These are phyloP conservation scores for Neurospora sp. DNA, from an alignment of 495 filamentous ascomycete species.

Conservation along the genomic window DNA sequence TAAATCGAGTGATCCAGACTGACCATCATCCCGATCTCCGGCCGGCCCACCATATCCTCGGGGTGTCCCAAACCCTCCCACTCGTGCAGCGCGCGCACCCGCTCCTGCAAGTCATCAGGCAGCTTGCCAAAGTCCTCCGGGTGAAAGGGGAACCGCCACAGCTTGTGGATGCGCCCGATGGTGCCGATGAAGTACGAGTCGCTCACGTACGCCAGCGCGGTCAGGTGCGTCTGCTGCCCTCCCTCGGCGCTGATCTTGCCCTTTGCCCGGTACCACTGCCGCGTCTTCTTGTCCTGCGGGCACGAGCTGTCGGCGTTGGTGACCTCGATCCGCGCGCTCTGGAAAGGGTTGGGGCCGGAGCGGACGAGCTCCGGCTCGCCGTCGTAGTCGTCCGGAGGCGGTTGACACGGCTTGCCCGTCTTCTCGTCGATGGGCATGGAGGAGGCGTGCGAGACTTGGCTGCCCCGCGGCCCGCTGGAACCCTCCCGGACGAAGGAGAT, in stretches of 20 bases:
- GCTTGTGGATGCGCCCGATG: constrained; percentile 63
- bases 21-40: constrained; percentile 87
- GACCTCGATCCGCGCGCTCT: constrained; percentile 44
- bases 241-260: constrained; percentile 55
- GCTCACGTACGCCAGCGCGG: constrained; percentile 83
- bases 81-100: constrained; percentile 27
- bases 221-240: constrained; percentile 69
- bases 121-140: constrained; percentile 26
- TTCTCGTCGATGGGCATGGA: constrained; percentile 43
- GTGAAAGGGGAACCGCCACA: constrained; percentile 48
- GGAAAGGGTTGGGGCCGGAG: constrained; percentile 42
- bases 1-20: constrained; percentile 90
- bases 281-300: constrained; percentile 57
- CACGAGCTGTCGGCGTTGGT: constrained; percentile 25
- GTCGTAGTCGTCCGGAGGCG: constrained; percentile 29
- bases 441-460: constrained; percentile 49
- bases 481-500: constrained; percentile 73
- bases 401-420: constrained; percentile 10
- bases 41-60: constrained; percentile 29
- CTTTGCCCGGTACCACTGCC: constrained; percentile 71
- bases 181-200: constrained; percentile 91
- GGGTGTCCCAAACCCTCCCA: constrained; percentile 32
- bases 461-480: constrained; percentile 45
- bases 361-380: constrained; percentile 25
- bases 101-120: constrained; percentile 15